Conservation (phyloP, 2,329 filamentous ascomycete genomes). For the Diaporthe longicolla region DNA sequence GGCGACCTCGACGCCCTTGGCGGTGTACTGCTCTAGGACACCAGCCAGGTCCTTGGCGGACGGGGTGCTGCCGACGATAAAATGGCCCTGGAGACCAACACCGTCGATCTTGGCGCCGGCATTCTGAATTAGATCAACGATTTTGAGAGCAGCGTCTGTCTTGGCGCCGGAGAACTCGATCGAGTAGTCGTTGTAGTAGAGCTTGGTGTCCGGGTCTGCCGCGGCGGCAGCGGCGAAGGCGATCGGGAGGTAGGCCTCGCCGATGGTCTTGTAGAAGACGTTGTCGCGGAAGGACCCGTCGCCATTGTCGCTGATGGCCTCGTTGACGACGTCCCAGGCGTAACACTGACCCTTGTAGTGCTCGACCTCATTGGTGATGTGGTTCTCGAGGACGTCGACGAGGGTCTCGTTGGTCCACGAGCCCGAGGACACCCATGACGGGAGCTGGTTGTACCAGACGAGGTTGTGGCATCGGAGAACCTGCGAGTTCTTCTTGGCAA, state of each 20-base stretch:
- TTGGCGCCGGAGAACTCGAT: slow-evolving; percentile 68
- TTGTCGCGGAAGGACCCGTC: slow-evolving; percentile 66
- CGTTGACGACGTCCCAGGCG: slow-evolving; percentile 77
- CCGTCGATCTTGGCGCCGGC: slow-evolving; percentile 72
- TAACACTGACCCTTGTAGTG: slow-evolving; percentile 74
- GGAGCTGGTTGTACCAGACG: slow-evolving; percentile 67
- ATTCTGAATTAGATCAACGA: slow-evolving; percentile 61
- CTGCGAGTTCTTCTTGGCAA: slow-evolving; percentile 63
- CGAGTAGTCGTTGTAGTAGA: slow-evolving; percentile 67
- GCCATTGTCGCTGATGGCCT: slow-evolving; percentile 66
- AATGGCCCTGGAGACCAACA: slow-evolving; percentile 73
- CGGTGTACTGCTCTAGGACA: slow-evolving; percentile 65
- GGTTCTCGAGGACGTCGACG: slow-evolving; percentile 66
- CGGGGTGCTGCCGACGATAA: slow-evolving; percentile 68
- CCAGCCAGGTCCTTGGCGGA: slow-evolving; percentile 58
- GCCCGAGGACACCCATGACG: slow-evolving; percentile 59
- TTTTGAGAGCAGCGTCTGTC: slow-evolving; percentile 58
- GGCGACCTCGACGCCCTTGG: slow-evolving; percentile 68
- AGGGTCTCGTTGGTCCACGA: slow-evolving; percentile 73
- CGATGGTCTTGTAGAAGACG: slow-evolving; percentile 69
- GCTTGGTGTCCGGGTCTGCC: slow-evolving; percentile 68
- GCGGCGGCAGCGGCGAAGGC: slow-evolving; percentile 70
- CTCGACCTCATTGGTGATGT: slow-evolving; percentile 70
- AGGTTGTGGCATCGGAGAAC: slow-evolving; percentile 74
- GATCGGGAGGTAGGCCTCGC: slow-evolving; percentile 69